Conservation (phyloP, 495 filamentous ascomycete genomes). For the Aspergillus heteromorphus region DNA sequence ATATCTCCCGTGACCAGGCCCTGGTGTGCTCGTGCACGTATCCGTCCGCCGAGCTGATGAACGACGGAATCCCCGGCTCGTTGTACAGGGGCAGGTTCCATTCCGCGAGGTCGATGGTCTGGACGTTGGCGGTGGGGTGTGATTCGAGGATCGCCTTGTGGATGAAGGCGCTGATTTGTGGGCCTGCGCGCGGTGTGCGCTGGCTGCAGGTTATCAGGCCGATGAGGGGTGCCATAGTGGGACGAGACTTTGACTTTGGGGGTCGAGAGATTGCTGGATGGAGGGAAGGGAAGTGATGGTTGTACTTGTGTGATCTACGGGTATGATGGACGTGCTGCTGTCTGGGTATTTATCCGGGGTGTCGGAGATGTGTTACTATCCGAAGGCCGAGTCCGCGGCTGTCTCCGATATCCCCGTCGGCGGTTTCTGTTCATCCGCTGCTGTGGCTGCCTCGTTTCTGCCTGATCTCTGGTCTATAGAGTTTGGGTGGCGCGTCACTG, state of each 20-base stretch:
- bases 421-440: too few relatives aligned
- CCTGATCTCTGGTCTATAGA: too few relatives aligned
- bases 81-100: conserved; percentile 55
- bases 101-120: conserved; percentile 41
- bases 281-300: background rate
- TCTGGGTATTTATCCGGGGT: too few relatives aligned
- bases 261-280: background rate
- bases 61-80: conserved; percentile 45
- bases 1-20: conserved; percentile 46
- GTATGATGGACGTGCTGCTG: too few relatives aligned
- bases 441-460: too few relatives aligned
- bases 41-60: conserved; percentile 34
- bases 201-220: conserved; percentile 13
- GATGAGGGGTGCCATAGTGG: background rate
- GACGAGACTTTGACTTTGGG: background rate
- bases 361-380: too few relatives aligned
- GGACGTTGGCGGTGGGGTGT: background rate
- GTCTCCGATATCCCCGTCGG: too few relatives aligned
- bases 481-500: too few relatives aligned
- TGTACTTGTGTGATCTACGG: background rate
- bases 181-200: conserved; percentile 9
- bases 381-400: background rate
- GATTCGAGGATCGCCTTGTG: conserved; percentile 1
- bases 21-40: conserved; percentile 44
- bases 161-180: conserved; percentile 7